A percentile compares a stretch with the other conserved stretches of the same genome.
These are phyloP conservation scores for Candida verbasci DNA, from an alignment of 805 yeast genomes.

Conservation along the genomic window DNA sequence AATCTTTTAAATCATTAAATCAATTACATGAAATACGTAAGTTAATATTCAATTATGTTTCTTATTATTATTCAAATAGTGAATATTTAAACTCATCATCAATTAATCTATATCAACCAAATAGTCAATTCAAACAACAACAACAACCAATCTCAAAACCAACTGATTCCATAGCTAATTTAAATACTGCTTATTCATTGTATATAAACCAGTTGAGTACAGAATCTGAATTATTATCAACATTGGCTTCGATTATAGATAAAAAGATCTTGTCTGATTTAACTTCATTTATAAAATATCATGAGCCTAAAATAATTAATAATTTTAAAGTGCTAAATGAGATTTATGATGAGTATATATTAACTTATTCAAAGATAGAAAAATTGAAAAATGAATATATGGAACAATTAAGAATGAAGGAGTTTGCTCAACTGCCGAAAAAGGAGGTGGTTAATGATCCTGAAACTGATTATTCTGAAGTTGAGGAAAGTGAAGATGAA, in stretches of 20 bases:
- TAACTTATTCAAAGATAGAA: conserved; percentile 22
- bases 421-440: conserved; percentile 17
- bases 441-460: not conserved
- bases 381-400: conserved; percentile 24
- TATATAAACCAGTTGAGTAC: conserved; percentile 17
- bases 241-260: conserved; percentile 31
- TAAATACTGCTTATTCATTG: conserved; percentile 5
- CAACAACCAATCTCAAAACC: not conserved
- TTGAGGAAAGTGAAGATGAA: not conserved
- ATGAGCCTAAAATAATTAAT: conserved; percentile 30
- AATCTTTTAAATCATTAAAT: conserved; percentile 26
- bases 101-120: conserved; percentile 18
- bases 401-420: conserved; percentile 28
- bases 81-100: conserved; percentile 27
- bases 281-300: conserved; percentile 29
- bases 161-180: too few relatives aligned
- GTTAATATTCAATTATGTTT: conserved; percentile 34
- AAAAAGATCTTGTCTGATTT: conserved; percentile 27
- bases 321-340: conserved; percentile 19
- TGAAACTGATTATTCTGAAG: not conserved
- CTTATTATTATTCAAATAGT: conserved; percentile 30
- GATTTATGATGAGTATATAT: conserved; percentile 21
- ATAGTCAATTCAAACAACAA: conserved; percentile 14
- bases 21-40: conserved; percentile 39
- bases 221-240: conserved; percentile 20